Evolutionary conservation across 306 rosid genomes (phyloP), one percentile per base, ranked within the genome.

Genomic region (Hippophae tibetana): DNA sequence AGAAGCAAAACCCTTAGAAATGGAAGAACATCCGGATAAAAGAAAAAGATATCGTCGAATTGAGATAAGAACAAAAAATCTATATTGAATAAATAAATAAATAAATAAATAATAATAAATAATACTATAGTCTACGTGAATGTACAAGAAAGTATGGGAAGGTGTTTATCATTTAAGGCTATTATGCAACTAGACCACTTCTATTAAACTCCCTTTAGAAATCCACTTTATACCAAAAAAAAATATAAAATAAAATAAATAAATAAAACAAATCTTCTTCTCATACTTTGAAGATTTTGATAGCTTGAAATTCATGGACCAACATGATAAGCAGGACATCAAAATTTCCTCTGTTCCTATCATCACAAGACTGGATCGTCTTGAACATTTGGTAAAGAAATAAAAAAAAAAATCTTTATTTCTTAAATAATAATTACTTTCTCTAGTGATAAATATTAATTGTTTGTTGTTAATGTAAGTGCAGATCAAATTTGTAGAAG

Each of bases 331-430:
- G 13, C 7, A 53, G 18, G 74, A 72, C 23, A 47, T 31, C 52
- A 61, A 49, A 2, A 7, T 25, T 60, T 54, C 72, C 5, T 10
- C 77, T 49, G 52, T 68, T 62, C 72, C 85, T 5, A 70, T 80
- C 45, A 75, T 70, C 53, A 75, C 67, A 43, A 48, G 78, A 70
- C 8, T 74, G 70, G 73, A 76, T 50, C 69, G 61, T 31, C 68
- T 77, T 4, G 78, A 77, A 57, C 63, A 52, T 54, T 45, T 67
- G 75, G 79, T 70, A 70, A 73, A 26, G 8, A 51, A 52, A 38
- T 1, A 3, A 10, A 7, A 12, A 13, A 10, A 31, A 41, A 18
- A 5, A 4, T 6, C 7, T 5, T 43, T 10, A 41, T 13, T 5
- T 10, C 40, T 6, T 13, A 5, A 14, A 25, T 13, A 1, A 5